These are phyloP conservation scores for Colletotrichum destructivum DNA, from an alignment of 2,329 filamentous ascomycete genomes.

Conservation along the genomic window DNA sequence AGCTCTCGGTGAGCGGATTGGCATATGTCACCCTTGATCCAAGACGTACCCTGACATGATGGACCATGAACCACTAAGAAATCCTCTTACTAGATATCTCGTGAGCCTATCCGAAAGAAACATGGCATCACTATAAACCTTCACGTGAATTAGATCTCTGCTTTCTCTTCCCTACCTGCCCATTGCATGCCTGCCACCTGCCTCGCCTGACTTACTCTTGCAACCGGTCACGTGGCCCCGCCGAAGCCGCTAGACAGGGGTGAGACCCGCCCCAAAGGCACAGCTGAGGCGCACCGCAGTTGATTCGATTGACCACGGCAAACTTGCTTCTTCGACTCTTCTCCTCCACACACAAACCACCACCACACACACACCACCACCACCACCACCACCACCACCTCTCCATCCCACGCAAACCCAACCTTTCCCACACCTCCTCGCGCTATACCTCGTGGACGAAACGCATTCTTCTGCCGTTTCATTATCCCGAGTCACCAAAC, in stretches of 20 bases:
- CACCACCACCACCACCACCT: conserved; percentile 12
- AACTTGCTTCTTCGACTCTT: conserved; percentile 40
- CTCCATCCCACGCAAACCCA: conserved; percentile 17
- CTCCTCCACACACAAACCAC: conserved; percentile 30
- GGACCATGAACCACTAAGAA: background rate
- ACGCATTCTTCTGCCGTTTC: conserved; percentile 39
- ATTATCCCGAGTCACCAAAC: conserved; percentile 36
- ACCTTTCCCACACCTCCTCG: conserved; percentile 27
- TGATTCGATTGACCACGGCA: conserved; percentile 29
- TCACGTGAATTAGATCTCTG: too few species aligned
- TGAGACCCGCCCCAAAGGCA: conserved; percentile 34
- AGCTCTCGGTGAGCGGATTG: conserved; percentile 23
- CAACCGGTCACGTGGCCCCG: conserved; percentile 34
- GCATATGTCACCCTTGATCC: conserved; percentile 15
- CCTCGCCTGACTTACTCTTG: background rate
- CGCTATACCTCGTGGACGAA: conserved; percentile 41
- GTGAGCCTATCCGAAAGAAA: background rate
- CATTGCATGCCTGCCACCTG: too few species aligned
- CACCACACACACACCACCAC: conserved; percentile 10
- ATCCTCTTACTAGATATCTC: background rate
- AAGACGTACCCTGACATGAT: conserved; percentile 17
- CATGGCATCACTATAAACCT: too few species aligned
- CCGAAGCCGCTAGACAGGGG: conserved; percentile 26
- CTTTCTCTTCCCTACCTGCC: too few species aligned
- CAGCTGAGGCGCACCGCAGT: conserved; percentile 38